Evolutionary conservation across 2,329 filamentous ascomycete species (phyloP), one percentile per base, ranked within the genome.

Genomic region (Chaetomiaceae sp.): DNA sequence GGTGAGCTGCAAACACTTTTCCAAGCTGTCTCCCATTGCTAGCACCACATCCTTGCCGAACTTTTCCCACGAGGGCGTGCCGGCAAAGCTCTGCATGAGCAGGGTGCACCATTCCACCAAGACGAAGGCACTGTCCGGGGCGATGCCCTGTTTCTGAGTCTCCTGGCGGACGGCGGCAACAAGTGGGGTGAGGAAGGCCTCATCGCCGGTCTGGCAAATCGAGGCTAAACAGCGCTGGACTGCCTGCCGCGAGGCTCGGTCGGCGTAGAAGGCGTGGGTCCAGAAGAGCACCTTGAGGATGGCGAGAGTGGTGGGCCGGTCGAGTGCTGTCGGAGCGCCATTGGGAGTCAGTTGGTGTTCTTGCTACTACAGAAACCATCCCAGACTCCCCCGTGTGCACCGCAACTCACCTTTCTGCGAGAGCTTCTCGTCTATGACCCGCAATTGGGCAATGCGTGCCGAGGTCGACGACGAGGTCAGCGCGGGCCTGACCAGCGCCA

Each of bases 41-140:
- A 78, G 65, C 22, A 94, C 68, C 34, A 93, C 68, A 27, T 88
- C 81, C 54, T 73, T 60, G 43, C 79, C 78, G 63, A 82, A 81
- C 58, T 72, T 72, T 41, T 79, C 76, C 83, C 82, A 89, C 35
- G 78, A 64, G 9, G 74, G 62, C 14, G 77, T 78, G 38, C 75
- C 74, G 26, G 78, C 78, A 20, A 89, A 72, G 48, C 84, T 75
- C 59, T 90, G 82, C 56, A 95, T 77, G 41, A 96, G 68, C 48
- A 91, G 65, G 48, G 84, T 86, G 65, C 83, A 88, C 91, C 91
- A 98, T 65, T 95, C 88, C 12, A 93, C 76, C 56, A 98, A 72
- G 39, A 95, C 88, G 62, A 96, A 95, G 5, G 89, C 86, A 65
- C 82, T 94, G 35, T 77, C 79, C 14, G 85, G 71, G 26, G 91